Evolutionary conservation across 306 rosid species (phyloP), one percentile per base, ranked within the genome.

Genomic region (Gastrolobium bilobum): DNA sequence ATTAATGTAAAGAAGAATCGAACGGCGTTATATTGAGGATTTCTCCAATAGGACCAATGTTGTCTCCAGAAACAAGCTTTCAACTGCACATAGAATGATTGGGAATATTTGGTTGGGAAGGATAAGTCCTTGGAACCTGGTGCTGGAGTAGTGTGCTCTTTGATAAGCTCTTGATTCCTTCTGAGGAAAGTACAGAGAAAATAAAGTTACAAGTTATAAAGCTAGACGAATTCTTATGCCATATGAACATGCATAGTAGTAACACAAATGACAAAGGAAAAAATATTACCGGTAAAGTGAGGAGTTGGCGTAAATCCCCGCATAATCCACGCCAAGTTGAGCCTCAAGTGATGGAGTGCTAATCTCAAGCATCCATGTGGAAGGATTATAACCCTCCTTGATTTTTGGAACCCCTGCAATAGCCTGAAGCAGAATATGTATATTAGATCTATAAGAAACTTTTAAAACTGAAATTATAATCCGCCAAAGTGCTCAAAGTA

Each of bases 311-410:
- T 79, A 90, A 29, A 89, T 51, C 37, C 90, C 88, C 2, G 90
- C 92, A 78, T 90, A 90, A 80, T 92, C 91, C 47, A 92, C 38
- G 7, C 76, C 78, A 33, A 81, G 85, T 63, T 85, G 89, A 69
- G 84, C 73, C 76, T 92, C 96, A 52, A 85, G 46, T 39, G 87
- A 31, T 3, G 86, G n/a, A 52, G 89, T 78, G 76, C 73, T 92
- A 56, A 92, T 61, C 6, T 92, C 93, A 6, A 90, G 85, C 94
- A 92, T 87, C 97, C 97, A 92, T 8, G 94, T 90, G n/a, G 97
- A 93, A 1, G 97, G 97, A 86, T 92, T 92, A 85, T 81, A 79
- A 10, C 90, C 91, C 0, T 90, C 91, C 26, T 73, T 85, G 50
- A 90, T 90, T 71, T 87, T 88, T 0, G 87, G 72, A 76, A 92